Conservation (phyloP, 257 asterid species). For the Fraxinus americana region DNA sequence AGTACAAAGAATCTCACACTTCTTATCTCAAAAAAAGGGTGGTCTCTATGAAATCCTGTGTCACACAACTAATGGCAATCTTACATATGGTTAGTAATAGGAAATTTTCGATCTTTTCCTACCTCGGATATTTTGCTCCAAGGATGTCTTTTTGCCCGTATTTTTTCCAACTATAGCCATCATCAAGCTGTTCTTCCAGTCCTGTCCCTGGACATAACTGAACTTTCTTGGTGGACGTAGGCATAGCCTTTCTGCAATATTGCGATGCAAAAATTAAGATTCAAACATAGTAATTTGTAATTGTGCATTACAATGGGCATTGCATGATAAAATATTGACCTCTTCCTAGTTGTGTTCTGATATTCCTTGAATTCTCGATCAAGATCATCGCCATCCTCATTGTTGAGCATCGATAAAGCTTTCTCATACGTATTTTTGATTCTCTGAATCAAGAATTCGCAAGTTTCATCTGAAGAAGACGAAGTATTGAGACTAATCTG, state of each 20-base stretch:
- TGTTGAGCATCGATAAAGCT: slow-evolving; percentile 48
- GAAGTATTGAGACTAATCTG: slow-evolving; percentile 49
- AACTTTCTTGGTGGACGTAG: slow-evolving; percentile 55
- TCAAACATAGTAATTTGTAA: background rate
- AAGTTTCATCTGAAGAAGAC: slow-evolving; percentile 39
- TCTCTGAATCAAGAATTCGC: slow-evolving; percentile 51
- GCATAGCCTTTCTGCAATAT: slow-evolving; percentile 43
- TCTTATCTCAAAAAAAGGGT: no score
- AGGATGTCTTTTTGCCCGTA: slow-evolving; percentile 91
- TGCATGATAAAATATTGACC: slow-evolving; percentile 35
- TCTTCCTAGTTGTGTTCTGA: slow-evolving; percentile 46
- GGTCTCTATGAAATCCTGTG: no score
- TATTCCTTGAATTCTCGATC: slow-evolving; percentile 54
- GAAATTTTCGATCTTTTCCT: background rate
- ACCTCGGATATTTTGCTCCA: slow-evolving; percentile 89
- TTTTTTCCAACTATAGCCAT: slow-evolving; percentile 80
- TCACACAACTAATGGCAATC: no score
- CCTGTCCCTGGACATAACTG: slow-evolving; percentile 47
- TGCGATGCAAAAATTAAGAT: background rate
- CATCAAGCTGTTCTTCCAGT: slow-evolving; percentile 64
- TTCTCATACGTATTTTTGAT: slow-evolving; percentile 56
- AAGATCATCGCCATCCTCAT: slow-evolving; percentile 40
- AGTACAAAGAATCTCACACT: no score
- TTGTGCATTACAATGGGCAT: background rate
- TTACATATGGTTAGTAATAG: background rate